Conservation (phyloP, 805 yeast genomes). For the Metahyphopichia silvanorum region DNA sequence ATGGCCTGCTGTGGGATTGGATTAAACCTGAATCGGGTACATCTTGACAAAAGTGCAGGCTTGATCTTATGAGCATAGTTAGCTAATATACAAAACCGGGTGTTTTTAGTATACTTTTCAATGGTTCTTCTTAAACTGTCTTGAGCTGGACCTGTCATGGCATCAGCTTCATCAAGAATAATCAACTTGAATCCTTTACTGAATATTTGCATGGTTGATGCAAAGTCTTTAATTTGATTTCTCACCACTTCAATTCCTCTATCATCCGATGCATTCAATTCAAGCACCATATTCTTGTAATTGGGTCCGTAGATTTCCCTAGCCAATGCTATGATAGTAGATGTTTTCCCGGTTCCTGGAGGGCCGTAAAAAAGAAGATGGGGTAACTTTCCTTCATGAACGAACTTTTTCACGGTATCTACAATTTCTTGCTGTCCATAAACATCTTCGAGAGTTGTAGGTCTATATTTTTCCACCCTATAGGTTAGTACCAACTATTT, state of each 20-base stretch:
- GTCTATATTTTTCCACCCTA: slow-evolving; percentile 95
- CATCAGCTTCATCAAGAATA: slow-evolving; percentile 94
- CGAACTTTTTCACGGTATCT: slow-evolving; percentile 79
- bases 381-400: slow-evolving; percentile 79
- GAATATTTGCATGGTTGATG: slow-evolving; percentile 92
- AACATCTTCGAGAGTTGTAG: slow-evolving; percentile 77
- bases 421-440: slow-evolving; percentile 90
- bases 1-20: slow-evolving; percentile 74
- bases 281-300: slow-evolving; percentile 86
- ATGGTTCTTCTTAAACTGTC: slow-evolving; percentile 80
- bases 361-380: slow-evolving; percentile 94
- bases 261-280: slow-evolving; percentile 94
- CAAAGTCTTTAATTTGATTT: slow-evolving; percentile 94
- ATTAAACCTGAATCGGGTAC: slow-evolving; percentile 90
- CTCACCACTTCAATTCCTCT: slow-evolving; percentile 98
- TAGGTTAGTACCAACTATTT: background rate
- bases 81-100: slow-evolving; percentile 94
- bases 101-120: slow-evolving; percentile 89
- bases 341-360: slow-evolving; percentile 92
- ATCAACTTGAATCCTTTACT: slow-evolving; percentile 81
- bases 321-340: slow-evolving; percentile 85
- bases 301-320: slow-evolving; percentile 79
- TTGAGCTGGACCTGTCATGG: slow-evolving; percentile 87
- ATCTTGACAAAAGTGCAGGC: slow-evolving; percentile 91
- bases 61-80: slow-evolving; percentile 94